Conservation (phyloP, 83 land plant species). For the Picea mariana region DNA sequence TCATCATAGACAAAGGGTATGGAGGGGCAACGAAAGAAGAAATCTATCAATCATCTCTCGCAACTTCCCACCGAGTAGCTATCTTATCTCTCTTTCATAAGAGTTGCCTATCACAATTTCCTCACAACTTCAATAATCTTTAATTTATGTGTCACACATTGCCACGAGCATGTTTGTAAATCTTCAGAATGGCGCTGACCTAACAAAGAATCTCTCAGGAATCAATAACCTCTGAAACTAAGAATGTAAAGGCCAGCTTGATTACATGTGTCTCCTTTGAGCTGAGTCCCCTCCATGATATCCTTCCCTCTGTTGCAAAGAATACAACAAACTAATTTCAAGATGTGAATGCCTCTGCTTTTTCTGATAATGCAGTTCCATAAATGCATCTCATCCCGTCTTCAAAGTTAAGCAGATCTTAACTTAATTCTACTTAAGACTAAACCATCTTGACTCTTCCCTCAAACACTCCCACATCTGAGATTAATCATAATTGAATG, state of each 20-base stretch:
- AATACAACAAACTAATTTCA: neutral
- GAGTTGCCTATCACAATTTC: slow-evolving; percentile 5
- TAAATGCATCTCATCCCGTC: neutral
- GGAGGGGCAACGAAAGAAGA: neutral
- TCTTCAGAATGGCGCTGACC: neutral
- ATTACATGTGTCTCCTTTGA: neutral
- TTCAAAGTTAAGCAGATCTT: neutral
- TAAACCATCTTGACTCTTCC: neutral
- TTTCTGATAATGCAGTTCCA: neutral
- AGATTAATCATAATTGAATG: neutral
- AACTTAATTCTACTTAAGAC: neutral
- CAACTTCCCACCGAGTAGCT: slow-evolving; percentile 1
- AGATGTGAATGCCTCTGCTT: slow-evolving; percentile 1
- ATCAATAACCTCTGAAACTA: neutral
- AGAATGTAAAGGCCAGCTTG: neutral
- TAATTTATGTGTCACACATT: neutral
- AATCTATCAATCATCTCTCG: neutral
- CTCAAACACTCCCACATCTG: neutral
- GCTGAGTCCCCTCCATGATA: neutral
- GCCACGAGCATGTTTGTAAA: neutral
- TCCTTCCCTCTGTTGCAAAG: slow-evolving; percentile 3
- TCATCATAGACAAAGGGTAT: neutral
- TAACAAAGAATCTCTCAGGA: neutral
- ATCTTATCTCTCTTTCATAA: neutral
- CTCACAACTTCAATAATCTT: neutral